Evolutionary conservation across 148 eudicot genomes (phyloP).

Genomic region (Nyssa sinensis): DNA sequence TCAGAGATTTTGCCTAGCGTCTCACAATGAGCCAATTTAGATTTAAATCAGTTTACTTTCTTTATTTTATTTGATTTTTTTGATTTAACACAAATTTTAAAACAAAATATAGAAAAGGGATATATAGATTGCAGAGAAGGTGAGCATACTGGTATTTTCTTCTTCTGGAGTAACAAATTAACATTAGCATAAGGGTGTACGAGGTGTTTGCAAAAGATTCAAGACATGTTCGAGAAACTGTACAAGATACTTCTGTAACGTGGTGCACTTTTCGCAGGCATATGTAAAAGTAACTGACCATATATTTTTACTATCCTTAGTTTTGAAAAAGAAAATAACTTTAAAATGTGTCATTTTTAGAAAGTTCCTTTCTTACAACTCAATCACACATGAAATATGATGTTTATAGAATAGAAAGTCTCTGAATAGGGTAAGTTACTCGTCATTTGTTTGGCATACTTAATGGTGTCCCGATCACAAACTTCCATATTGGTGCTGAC

Average conservation of each 20-base stretch:
- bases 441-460: background rate
- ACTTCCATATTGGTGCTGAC: background rate
- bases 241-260: background rate
- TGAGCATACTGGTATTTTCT: background rate
- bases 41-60: background rate
- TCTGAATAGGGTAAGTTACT: background rate
- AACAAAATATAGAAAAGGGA: background rate
- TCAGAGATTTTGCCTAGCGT: background rate
- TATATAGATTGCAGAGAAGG: background rate
- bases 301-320: background rate
- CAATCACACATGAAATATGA: background rate
- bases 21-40: background rate
- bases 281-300: background rate
- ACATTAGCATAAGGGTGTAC: background rate
- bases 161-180: background rate
- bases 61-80: background rate
- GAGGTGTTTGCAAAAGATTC: background rate
- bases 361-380: background rate
- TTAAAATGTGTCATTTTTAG: background rate
- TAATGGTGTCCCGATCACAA: background rate
- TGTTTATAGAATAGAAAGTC: background rate
- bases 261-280: background rate
- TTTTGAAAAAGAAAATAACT: too few relatives aligned
- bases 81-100: background rate
- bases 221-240: background rate